Percentiles rank a stretch among this genome's conserved stretches.
Conservation (phyloP, 148 eudicot species). For the Vaccinium darrowii region DNA sequence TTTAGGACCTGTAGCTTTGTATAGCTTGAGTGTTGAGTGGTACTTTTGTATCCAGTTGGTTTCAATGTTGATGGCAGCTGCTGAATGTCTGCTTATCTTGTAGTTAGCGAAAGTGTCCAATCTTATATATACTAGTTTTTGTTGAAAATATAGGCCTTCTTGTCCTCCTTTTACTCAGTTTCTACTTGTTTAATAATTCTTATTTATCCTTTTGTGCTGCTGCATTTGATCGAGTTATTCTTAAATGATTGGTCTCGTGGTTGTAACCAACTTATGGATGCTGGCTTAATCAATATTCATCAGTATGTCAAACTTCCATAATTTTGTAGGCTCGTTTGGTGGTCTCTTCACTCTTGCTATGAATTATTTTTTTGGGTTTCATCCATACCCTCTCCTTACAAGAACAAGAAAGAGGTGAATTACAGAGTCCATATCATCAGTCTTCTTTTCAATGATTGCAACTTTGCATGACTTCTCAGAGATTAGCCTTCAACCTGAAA, state of each 20-base stretch:
- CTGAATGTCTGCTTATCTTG: not conserved
- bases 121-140: constrained; percentile 1
- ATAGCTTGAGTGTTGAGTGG: not conserved
- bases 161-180: not conserved
- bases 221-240: not conserved
- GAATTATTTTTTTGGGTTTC: not conserved
- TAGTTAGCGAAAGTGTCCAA: not conserved
- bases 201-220: not conserved
- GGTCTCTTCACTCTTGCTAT: not conserved
- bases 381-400: not conserved
- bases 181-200: not conserved
- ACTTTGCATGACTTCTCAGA: constrained; percentile 8
- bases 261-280: not conserved
- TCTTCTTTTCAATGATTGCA: not conserved
- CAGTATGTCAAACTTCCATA: not conserved
- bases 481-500: not conserved
- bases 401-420: not conserved
- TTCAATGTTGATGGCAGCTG: not conserved
- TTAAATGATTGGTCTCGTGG: not conserved
- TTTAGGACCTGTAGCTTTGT: not conserved
- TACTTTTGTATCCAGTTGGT: constrained; percentile 2
- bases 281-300: not conserved
- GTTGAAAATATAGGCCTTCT: not conserved
- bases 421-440: not conserved
- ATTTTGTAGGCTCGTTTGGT: not conserved